Conservation (phyloP, 805 yeast species). For the Lipomyces yamanashiensis region DNA sequence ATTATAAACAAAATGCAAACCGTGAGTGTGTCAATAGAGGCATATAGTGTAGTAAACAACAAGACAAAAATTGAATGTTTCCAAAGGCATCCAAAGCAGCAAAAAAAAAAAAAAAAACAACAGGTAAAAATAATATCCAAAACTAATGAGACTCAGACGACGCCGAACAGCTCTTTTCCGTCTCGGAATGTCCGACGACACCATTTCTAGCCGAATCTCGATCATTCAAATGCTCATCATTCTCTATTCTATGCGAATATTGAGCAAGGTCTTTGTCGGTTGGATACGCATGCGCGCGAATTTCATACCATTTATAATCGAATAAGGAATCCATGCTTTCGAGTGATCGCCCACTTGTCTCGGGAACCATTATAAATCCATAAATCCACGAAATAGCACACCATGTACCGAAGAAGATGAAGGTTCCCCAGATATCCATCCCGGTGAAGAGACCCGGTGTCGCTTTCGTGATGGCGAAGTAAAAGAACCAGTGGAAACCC, state of each 20-base stretch:
- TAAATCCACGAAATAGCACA: slow-evolving; percentile 23
- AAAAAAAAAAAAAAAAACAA: background rate
- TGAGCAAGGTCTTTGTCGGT: background rate
- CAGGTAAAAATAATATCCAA: too few relatives aligned
- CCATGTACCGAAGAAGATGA: slow-evolving; percentile 23
- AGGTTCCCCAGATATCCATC: slow-evolving; percentile 23
- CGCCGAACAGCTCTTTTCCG: background rate
- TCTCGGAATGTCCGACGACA: background rate
- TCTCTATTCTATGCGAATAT: background rate
- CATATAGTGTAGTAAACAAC: too few relatives aligned
- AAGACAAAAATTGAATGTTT: background rate
- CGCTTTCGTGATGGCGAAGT: slow-evolving; percentile 27
- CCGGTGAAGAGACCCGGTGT: slow-evolving; percentile 18
- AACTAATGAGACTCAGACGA: background rate
- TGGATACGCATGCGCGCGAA: slow-evolving; percentile 20
- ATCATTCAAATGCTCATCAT: background rate
- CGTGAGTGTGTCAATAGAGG: too few relatives aligned
- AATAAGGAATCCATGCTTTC: slow-evolving; percentile 19
- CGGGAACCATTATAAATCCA: slow-evolving; percentile 24
- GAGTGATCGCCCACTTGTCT: slow-evolving; percentile 20
- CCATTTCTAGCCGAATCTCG: background rate
- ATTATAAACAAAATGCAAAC: background rate
- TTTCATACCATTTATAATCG: slow-evolving; percentile 16
- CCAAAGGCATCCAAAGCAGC: background rate
- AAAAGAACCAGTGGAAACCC: slow-evolving; percentile 25